Conservation (phyloP, 352 stramenopile genomes). For the Phytophthora cajani region DNA sequence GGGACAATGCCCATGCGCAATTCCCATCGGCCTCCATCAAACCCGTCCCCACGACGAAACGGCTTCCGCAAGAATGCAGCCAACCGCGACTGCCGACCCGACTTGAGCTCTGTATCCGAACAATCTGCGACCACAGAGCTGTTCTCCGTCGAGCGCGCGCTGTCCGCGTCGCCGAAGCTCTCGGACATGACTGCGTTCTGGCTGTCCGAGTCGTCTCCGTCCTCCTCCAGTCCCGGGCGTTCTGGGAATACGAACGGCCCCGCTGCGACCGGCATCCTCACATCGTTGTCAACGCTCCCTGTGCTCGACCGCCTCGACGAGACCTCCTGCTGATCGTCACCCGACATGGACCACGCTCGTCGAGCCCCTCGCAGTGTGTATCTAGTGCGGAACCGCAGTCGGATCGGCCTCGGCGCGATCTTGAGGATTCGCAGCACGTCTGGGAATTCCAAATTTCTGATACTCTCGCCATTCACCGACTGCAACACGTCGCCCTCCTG, state of each 20-base stretch:
- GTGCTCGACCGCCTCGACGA: constrained; percentile 33
- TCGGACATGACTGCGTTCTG: constrained; percentile 77
- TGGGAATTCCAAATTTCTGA: constrained; percentile 65
- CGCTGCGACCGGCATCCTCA: constrained; percentile 24
- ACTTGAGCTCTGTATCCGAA: constrained; percentile 56
- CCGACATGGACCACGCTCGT: constrained; percentile 22
- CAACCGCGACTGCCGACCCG: constrained; percentile 56
- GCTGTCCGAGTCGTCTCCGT: constrained; percentile 71
- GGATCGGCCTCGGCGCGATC: constrained; percentile 67
- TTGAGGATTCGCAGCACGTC: constrained; percentile 78
- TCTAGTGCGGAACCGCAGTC: constrained; percentile 62
- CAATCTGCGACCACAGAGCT: constrained; percentile 73
- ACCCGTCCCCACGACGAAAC: constrained; percentile 64
- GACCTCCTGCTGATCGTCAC: constrained; percentile 30
- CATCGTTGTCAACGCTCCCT: constrained; percentile 31
- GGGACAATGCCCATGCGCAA: constrained; percentile 57
- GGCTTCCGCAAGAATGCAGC: constrained; percentile 73
- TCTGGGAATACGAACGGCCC: constrained; percentile 44
- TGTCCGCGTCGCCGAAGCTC: constrained; percentile 81
- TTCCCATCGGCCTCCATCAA: constrained; percentile 53
- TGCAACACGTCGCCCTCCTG: constrained; percentile 78
- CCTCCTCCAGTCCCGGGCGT: constrained; percentile 45
- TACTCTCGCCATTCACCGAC: constrained; percentile 75
- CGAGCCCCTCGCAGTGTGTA: constrained; percentile 22
- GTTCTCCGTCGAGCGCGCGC: constrained; percentile 71